Evolutionary conservation across 2,329 filamentous ascomycete genomes (phyloP).

Genomic region (Biscogniauxia sp.): DNA sequence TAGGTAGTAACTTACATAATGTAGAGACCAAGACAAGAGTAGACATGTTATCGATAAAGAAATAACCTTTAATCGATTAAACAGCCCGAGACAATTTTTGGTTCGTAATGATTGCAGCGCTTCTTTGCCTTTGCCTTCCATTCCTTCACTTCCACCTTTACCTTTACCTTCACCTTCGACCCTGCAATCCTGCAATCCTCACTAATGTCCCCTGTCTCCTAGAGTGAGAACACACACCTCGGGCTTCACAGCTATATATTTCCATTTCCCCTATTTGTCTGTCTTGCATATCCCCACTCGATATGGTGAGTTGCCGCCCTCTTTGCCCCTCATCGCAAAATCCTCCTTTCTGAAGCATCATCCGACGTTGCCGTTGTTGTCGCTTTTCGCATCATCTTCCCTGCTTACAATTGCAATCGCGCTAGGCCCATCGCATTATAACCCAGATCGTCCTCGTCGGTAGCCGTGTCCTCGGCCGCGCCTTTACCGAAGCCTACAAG

Average conservation of each 20-base stretch:
- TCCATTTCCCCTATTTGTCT: no score
- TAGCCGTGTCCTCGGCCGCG: conserved; percentile 85
- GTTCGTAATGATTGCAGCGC: conserved; percentile 14
- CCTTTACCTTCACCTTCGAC: neutral
- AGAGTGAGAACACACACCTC: no score
- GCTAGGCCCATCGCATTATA: conserved; percentile 88
- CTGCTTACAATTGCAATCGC: neutral
- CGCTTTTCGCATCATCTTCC: no score
- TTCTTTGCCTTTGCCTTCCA: no score
- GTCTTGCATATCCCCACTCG: neutral
- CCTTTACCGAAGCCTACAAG: conserved; percentile 91
- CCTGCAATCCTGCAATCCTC: neutral
- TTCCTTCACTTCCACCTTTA: neutral
- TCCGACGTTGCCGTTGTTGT: no score
- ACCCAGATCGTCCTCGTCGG: conserved; percentile 90
- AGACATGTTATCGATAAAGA: neutral
- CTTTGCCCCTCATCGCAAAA: neutral
- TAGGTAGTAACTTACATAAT: neutral
- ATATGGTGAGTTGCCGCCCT: conserved; percentile 13
- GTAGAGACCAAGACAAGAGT: neutral
- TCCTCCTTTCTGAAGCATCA: neutral
- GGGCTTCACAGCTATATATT: no score
- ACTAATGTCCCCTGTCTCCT: neutral
- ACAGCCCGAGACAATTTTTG: conserved; percentile 20
- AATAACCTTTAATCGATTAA: conserved; percentile 1